Conservation (phyloP, 345 rosid genomes). For the Excoecaria agallocha region DNA sequence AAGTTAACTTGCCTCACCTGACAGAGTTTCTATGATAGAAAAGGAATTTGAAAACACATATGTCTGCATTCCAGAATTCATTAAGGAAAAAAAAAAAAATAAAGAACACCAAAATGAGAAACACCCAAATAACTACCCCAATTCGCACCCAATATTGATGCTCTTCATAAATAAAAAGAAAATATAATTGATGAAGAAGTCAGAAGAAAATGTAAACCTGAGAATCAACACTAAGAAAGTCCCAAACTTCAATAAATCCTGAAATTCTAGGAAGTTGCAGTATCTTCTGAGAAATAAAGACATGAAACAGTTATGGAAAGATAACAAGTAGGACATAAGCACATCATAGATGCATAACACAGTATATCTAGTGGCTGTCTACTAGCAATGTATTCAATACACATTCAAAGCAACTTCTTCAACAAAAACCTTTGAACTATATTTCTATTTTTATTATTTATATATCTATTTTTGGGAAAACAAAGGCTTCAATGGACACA, state of each 20-base stretch:
- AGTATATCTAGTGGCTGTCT: conserved; percentile 1
- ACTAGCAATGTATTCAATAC: not conserved
- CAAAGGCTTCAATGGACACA: not conserved
- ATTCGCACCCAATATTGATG: not conserved
- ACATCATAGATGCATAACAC: not conserved
- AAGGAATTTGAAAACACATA: conserved; percentile 88
- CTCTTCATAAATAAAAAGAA: not conserved
- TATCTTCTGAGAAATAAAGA: conserved; percentile 58
- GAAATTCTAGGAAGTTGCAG: conserved; percentile 88
- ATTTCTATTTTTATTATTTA: not conserved
- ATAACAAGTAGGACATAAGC: conserved; percentile 1
- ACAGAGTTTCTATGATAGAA: conserved; percentile 84
- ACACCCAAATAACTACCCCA: not conserved
- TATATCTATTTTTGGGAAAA: not conserved
- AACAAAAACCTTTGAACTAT: too few species aligned
- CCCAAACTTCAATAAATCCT: conserved; percentile 98
- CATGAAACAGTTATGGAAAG: not conserved
- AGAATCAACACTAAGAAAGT: conserved; percentile 94
- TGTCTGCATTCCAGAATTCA: conserved; percentile 62
- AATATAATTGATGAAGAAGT: not conserved
- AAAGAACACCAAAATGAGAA: conserved; percentile 1
- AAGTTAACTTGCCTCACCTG: conserved; percentile 51
- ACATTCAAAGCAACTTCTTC: not conserved
- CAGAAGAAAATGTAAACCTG: conserved; percentile 57
- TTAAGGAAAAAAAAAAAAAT: conserved; percentile 13